Evolutionary conservation across 148 eudicot genomes (phyloP).

Genomic region (Persicaria maculosa): DNA sequence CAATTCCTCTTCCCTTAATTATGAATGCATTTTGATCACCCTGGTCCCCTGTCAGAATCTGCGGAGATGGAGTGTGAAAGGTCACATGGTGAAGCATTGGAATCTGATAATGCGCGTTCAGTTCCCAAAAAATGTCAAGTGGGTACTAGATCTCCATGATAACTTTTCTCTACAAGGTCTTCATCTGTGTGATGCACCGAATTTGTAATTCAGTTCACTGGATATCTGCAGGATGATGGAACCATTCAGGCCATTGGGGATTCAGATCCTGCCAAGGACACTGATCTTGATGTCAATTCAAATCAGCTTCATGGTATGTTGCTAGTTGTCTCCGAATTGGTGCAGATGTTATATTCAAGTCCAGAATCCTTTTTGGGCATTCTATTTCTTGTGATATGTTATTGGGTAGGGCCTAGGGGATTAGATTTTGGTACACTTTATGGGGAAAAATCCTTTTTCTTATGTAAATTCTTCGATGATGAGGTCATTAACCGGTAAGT

Average conservation of each 20-base stretch:
- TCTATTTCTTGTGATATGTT: not conserved
- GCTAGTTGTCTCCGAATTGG: not conserved
- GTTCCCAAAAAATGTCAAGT: constrained; percentile 19
- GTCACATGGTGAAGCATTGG: constrained; percentile 16
- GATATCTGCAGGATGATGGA: constrained; percentile 22
- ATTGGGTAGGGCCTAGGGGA: not conserved
- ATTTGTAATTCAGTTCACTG: not conserved
- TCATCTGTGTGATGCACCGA: constrained; percentile 5
- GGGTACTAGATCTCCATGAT: not conserved
- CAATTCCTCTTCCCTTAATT: not conserved
- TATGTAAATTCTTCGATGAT: not conserved
- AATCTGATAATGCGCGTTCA: constrained; percentile 12
- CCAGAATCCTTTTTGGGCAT: not conserved
- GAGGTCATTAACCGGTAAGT: not conserved
- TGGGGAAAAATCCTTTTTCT: not conserved
- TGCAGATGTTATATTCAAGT: not conserved
- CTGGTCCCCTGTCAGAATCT: constrained; percentile 6
- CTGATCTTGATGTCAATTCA: constrained; percentile 15
- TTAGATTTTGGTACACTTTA: not conserved
- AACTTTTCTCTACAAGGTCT: not conserved
- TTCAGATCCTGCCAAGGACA: constrained; percentile 11
- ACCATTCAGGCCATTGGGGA: constrained; percentile 20
- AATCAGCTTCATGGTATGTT: constrained; percentile 18
- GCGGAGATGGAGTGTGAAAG: constrained; percentile 16
- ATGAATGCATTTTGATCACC: not conserved